Evolutionary conservation across 2,329 filamentous ascomycete genomes (phyloP), one percentile per base, ranked within the genome.

Genomic region (Phyllosticta ampelicida): DNA sequence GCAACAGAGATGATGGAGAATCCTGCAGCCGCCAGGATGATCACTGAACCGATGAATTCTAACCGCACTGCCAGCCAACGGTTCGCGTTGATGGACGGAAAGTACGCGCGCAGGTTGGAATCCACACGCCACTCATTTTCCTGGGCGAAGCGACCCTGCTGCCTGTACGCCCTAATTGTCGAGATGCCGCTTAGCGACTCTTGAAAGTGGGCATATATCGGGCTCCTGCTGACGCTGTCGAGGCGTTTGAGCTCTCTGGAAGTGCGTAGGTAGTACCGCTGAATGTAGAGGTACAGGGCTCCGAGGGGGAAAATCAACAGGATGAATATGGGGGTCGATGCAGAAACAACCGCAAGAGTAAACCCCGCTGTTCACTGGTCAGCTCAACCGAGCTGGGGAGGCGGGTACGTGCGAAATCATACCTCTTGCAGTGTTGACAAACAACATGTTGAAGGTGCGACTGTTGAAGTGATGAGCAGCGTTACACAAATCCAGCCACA

Each of bases 91-190:
- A 97, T 91, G 18, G 91, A 96, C 2, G 94, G 92, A 77, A 91
- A 97, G 75, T 92, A 99, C 18, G 94, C 94, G 63, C 90, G 84
- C 60, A 97, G 78, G 71, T 99, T 99, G 51, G 89, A 86, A 75
- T 99, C 94, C 62, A 97, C 88, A 50, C 94, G 87, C 90, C 91
- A 96, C 78, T 99, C 91, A 66, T 97, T 99, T 73, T 99, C 95
- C 60, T 88, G 78, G 61, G 89, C 83, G 73, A 99, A 99, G 59
- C 94, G 82, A 63, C 84, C 78, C 72, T 95, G 85, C 71, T 99
- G 92, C 61, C 86, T 82, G 76, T 95, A 99, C 36, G 94, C 95
- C 63, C 95, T 87, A 68, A 99, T 97, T 10, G 94, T 99, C 61
- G 89, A 89, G 68, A 96, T 87, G 50, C 94, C 94, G 61, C 90